Evolutionary conservation across 2,329 filamentous ascomycete species (phyloP).

Genomic region (Zasmidium cellare): DNA sequence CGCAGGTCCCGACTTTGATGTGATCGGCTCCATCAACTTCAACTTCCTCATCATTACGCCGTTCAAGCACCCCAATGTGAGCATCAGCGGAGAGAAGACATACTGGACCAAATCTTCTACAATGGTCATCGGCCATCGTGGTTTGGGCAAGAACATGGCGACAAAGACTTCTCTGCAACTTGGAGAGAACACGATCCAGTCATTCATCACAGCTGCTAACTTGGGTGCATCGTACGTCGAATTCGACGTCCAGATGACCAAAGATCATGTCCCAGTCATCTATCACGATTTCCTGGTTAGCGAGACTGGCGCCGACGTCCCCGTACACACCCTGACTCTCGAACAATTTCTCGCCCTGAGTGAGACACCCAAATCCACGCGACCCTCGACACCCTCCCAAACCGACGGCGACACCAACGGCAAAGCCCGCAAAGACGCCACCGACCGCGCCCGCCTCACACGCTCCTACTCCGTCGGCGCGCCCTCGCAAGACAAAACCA

Average conservation of each 20-base stretch:
- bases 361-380: slow-evolving; percentile 23
- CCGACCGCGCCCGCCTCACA: slow-evolving; percentile 29
- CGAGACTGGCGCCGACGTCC: slow-evolving; percentile 95
- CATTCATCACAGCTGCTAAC: slow-evolving; percentile 94
- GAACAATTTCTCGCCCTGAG: slow-evolving; percentile 75
- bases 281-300: slow-evolving; percentile 98
- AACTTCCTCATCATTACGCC: slow-evolving; percentile 95
- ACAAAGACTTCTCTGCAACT: slow-evolving; percentile 85
- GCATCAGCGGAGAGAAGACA: slow-evolving; percentile 83
- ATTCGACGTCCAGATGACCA: slow-evolving; percentile 93
- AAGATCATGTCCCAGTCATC: slow-evolving; percentile 96
- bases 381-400: slow-evolving; percentile 16
- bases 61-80: slow-evolving; percentile 91
- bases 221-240: slow-evolving; percentile 75
- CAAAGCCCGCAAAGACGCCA: slow-evolving; percentile 9
- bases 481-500: slow-evolving; percentile 36
- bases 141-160: slow-evolving; percentile 84
- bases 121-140: slow-evolving; percentile 74
- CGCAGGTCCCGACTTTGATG: slow-evolving; percentile 75
- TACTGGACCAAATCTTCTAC: slow-evolving; percentile 95
- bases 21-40: slow-evolving; percentile 94
- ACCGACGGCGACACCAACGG: slow-evolving; percentile 9
- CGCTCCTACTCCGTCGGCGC: slow-evolving; percentile 63
- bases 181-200: slow-evolving; percentile 92
- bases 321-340: slow-evolving; percentile 89